phyloP scores from a whole-genome alignment of 768 basidiomycete species.

The Hysterangium stoloniferum region DNA sequence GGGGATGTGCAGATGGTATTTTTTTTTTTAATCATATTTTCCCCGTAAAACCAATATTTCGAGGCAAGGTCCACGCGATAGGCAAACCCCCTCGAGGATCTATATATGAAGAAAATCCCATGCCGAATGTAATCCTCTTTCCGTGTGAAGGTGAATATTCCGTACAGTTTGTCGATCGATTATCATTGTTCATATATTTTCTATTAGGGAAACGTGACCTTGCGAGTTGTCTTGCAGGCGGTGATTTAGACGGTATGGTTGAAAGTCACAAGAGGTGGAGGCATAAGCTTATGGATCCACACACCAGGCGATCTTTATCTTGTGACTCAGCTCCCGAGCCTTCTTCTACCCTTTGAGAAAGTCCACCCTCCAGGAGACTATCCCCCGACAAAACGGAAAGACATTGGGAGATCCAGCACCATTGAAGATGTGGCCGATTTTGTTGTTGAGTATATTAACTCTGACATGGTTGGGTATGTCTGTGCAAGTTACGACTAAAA shows the following conservation, averaged over 20 bases:
- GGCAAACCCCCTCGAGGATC: constrained; percentile 53
- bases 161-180: not conserved
- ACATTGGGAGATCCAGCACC: constrained; percentile 31
- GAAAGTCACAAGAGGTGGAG: not conserved
- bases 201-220: constrained; percentile 49
- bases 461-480: constrained; percentile 60
- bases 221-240: constrained; percentile 63
- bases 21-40: not conserved
- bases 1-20: constrained; percentile 50
- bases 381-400: constrained; percentile 16
- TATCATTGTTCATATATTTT: no score
- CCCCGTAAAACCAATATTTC: not conserved
- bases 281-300: not conserved
- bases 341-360: constrained; percentile 47
- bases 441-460: constrained; percentile 76
- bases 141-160: constrained; percentile 44
- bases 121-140: constrained; percentile 69
- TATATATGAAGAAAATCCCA: constrained; percentile 45
- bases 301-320: constrained; percentile 52
- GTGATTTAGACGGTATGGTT: constrained; percentile 71
- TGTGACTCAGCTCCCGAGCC: constrained; percentile 45
- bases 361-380: constrained; percentile 42
- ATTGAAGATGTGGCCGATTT: constrained; percentile 74
- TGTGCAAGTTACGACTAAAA: not conserved
- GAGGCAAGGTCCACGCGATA: constrained; percentile 49